These are phyloP conservation scores for Cyclanthera cordifolia DNA, from an alignment of 306 rosid species.

Conservation along the genomic window DNA sequence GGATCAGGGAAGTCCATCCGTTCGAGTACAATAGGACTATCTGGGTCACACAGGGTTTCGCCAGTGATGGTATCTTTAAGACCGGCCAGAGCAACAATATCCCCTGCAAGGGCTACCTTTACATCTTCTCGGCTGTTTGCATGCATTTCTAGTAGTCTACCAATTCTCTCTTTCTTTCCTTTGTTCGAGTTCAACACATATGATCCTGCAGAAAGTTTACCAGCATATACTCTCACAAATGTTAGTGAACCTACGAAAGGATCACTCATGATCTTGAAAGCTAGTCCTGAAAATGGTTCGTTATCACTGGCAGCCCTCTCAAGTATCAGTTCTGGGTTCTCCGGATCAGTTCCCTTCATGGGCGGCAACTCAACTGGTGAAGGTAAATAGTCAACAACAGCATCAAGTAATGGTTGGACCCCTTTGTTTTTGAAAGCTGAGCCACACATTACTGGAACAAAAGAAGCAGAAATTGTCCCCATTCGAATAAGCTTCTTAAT, in stretches of 20 bases:
- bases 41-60: conserved; percentile 78
- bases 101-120: conserved; percentile 75
- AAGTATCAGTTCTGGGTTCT: conserved; percentile 58
- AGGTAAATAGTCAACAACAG: conserved; percentile 89
- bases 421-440: conserved; percentile 98
- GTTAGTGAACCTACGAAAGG: conserved; percentile 91
- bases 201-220: conserved; percentile 74
- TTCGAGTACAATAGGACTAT: conserved; percentile 66
- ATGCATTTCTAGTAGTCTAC: conserved; percentile 93
- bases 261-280: conserved; percentile 97
- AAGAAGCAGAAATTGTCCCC: conserved; percentile 52
- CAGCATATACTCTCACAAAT: conserved; percentile 80
- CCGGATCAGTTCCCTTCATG: conserved; percentile 86
- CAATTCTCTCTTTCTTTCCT: conserved; percentile 88
- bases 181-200: conserved; percentile 81
- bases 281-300: conserved; percentile 88
- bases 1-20: conserved; percentile 99
- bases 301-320: conserved; percentile 66
- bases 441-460: conserved; percentile 91
- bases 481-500: conserved; percentile 59
- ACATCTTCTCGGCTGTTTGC: conserved; percentile 97
- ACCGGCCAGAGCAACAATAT: conserved; percentile 87
- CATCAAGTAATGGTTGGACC: conserved; percentile 89
- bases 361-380: conserved; percentile 85
- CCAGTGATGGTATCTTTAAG: conserved; percentile 89